Conservation (phyloP, 345 rosid species). For the Melastoma malabathricum region DNA sequence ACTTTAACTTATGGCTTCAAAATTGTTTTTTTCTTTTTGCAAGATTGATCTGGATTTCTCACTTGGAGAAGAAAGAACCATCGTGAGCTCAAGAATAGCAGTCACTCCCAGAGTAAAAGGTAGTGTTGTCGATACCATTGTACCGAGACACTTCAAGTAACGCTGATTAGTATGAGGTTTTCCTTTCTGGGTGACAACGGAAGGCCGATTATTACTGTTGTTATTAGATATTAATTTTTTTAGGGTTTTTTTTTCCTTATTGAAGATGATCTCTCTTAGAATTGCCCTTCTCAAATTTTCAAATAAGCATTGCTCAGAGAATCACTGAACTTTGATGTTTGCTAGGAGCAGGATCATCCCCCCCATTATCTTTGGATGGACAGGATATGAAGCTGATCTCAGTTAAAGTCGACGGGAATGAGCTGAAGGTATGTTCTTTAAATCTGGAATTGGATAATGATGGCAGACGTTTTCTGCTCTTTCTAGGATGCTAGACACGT, state of each 20-base stretch:
- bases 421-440: slow-evolving; percentile 44
- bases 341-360: slow-evolving; percentile 40
- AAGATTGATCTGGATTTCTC: slow-evolving; percentile 81
- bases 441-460: too few relatives aligned
- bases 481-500: too few relatives aligned
- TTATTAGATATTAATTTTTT: too few relatives aligned
- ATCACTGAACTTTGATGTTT: background rate
- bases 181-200: too few relatives aligned
- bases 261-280: background rate
- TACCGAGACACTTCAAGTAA: too few relatives aligned
- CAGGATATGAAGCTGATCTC: slow-evolving; percentile 62
- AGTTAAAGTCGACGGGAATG: slow-evolving; percentile 48
- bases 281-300: too few relatives aligned
- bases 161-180: too few relatives aligned
- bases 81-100: slow-evolving; percentile 68
- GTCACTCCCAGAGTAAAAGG: slow-evolving; percentile 76
- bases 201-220: too few relatives aligned
- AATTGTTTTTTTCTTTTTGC: slow-evolving; percentile 12
- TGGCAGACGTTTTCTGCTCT: too few relatives aligned
- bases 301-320: background rate
- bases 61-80: slow-evolving; percentile 89
- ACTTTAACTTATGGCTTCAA: slow-evolving; percentile 4
- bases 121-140: slow-evolving; percentile 9
- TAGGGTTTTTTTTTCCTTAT: background rate
- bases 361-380: slow-evolving; percentile 82